Evolutionary conservation across 441 rosid species (phyloP), one percentile per base, ranked within the genome.

Genomic region (Populus hybrid): DNA sequence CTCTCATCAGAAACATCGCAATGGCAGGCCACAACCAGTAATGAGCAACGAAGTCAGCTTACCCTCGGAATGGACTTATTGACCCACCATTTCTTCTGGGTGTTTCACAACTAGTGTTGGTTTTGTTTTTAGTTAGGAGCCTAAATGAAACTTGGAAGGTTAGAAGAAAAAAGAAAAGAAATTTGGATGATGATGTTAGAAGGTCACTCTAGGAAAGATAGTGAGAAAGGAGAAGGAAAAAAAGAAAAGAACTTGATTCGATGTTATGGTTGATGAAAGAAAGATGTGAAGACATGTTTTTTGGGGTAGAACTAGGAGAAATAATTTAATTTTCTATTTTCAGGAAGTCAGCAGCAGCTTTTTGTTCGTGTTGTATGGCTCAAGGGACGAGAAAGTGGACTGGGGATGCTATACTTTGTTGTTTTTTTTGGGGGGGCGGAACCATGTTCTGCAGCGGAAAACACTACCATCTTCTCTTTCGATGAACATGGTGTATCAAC

Each of bases 21-120:
- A 35, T 38, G 20, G 36, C 24, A 80, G 83, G 82, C 73, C 79
- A 21, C 86, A 78, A 28, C 76, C 76, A 23, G 85, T 45, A 1
- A 67, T 72, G 56, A 79, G 65, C 66, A 72, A 36, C 1, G 95
- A 89, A 72, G 66, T 82, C 65, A 72, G 84, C 78, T 81, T 91
- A 50, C 93, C 95, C 1, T 89, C 77, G 74, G 95, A 91, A 73
- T 91, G 95, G 95, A 87, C 91, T 29, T 89, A 84, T 68, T 90
- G 83, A 89, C 6, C 77, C 35, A 21, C 74, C 53, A 67, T 56
- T 14, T 20, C 11, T 31, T 67, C 26, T 26, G 9, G 67, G 2
- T 45, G 20, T 31, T 2, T 63, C n/a, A 12, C 24, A n/a, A 69
- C 71, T 31, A 72, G 21, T n/a, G 18, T 33, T 63, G 20, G 50